These are phyloP conservation scores for Cyberlindnera samutprakarnensis DNA, from an alignment of 805 yeast species.

Conservation along the genomic window DNA sequence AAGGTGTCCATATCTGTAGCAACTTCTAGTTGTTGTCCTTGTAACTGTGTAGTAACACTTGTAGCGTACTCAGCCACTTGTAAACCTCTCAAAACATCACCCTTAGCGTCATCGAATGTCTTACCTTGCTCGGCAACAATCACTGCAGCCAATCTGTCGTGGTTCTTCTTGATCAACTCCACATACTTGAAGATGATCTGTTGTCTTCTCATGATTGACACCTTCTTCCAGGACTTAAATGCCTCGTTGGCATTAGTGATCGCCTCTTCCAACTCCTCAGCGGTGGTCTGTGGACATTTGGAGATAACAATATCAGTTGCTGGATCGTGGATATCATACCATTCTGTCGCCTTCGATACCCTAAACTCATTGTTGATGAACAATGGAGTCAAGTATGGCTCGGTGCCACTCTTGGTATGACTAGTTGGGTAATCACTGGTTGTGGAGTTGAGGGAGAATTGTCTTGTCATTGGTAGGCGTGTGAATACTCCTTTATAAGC, in stretches of 20 bases:
- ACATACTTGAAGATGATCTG: constrained; percentile 66
- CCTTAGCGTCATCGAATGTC: constrained; percentile 68
- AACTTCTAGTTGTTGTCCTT: constrained; percentile 59
- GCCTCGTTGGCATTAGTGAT: constrained; percentile 51
- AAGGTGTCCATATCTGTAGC: constrained; percentile 71
- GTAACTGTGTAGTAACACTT: constrained; percentile 53
- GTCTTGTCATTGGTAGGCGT: too few relatives aligned
- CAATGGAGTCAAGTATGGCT: constrained; percentile 43
- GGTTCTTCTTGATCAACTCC: constrained; percentile 51
- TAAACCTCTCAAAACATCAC: constrained; percentile 67
- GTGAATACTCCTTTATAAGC: too few relatives aligned
- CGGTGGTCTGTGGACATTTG: constrained; percentile 64
- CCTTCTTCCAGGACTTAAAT: constrained; percentile 39
- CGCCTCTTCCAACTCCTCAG: constrained; percentile 54
- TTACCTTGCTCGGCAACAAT: constrained; percentile 71
- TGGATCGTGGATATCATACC: constrained; percentile 71
- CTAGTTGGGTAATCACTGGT: too few relatives aligned
- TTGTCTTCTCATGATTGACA: constrained; percentile 40
- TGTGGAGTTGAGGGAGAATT: too few relatives aligned
- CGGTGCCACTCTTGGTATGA: too few relatives aligned
- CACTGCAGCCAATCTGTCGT: constrained; percentile 60
- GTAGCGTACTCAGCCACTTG: constrained; percentile 77
- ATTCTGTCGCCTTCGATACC: constrained; percentile 37
- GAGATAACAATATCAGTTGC: constrained; percentile 60
- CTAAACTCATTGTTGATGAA: constrained; percentile 39